Conservation (phyloP, 441 rosid genomes). For the Pelargonium myrrhifolium region DNA sequence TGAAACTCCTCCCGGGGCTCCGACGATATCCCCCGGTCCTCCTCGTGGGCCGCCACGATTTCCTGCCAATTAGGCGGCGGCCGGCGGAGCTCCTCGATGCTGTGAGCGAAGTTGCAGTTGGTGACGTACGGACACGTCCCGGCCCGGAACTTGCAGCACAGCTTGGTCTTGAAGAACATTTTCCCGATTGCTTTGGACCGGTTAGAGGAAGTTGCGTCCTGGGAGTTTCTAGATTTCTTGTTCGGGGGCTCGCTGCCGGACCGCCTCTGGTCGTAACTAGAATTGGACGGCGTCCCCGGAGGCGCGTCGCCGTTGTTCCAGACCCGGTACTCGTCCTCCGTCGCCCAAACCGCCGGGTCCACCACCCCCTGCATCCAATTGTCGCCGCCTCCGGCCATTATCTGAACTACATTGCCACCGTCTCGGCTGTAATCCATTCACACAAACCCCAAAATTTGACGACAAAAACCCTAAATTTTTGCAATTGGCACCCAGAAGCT, state of each 20-base stretch:
- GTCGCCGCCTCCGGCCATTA: constrained; percentile 44
- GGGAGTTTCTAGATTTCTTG: constrained; percentile 55
- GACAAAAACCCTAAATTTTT: constrained; percentile 22
- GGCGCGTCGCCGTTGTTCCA: constrained; percentile 35
- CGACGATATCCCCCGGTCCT: constrained; percentile 32
- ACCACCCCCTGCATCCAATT: constrained; percentile 39
- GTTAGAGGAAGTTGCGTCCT: constrained; percentile 34
- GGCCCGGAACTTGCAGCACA: constrained; percentile 71
- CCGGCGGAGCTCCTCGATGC: constrained; percentile 86
- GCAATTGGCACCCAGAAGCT: constrained; percentile 14
- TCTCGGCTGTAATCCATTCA: constrained; percentile 56
- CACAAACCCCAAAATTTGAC: not conserved
- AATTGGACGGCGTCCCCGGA: constrained; percentile 31
- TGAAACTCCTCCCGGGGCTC: constrained; percentile 73
- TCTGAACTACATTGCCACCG: constrained; percentile 54
- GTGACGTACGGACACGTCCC: constrained; percentile 84
- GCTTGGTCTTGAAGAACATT: constrained; percentile 89
- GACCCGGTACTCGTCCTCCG: constrained; percentile 60
- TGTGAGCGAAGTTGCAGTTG: constrained; percentile 88
- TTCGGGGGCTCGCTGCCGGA: constrained; percentile 46
- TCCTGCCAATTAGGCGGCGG: constrained; percentile 97
- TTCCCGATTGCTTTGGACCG: constrained; percentile 72
- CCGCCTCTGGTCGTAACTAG: constrained; percentile 34
- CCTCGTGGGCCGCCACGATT: constrained; percentile 74
- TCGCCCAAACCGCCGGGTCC: constrained; percentile 57